Evolutionary conservation across 1,284 basidiomycete species (phyloP), one percentile per base, ranked within the genome.

Genomic region (Veloporphyrellus conicus): DNA sequence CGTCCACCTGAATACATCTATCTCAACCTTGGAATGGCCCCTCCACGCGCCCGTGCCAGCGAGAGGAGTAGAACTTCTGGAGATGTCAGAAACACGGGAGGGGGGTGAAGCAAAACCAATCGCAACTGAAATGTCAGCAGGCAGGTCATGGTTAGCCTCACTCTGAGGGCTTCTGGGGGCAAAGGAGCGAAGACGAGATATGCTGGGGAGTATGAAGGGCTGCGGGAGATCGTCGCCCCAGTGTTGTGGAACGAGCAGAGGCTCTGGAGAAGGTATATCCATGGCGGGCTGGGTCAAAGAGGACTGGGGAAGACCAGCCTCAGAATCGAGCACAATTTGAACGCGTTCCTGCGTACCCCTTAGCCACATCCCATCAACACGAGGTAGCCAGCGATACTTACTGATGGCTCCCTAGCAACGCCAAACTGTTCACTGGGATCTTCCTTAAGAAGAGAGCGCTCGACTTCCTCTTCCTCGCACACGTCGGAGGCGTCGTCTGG

Each of bases 181-280:
- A 52, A 72, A 77, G 2, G 87, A 89, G 31, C 91, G 86, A 35
- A 95, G 76, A 18, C 91, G 79, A 12, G 91, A 95, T 8, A 93
- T 79, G 22, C 77, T 82, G 1, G 90, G 89, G 60, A 91, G 87
- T 52, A 87, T 61, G 62, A 82, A 83, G 6, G 79, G 76, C 48
- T 70, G 74, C 23, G 72, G 58, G 6, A 71, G 59, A 44, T 70
- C 70, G 15, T 68, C 60, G 11, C 65, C 56, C 12, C 60, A 60
- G 18, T 55, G 57, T 31, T 54, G 53, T 10, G 65, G 60, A 37
- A 58, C 56, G 12, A 70, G 68, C 12, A 70, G 69, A 15, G 58
- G 58, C 43, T 71, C 66, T 45, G 63, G 66, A 25, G 68, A 63
- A n/a, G 71, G 69, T 29, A 67, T 61, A 43, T 58, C 43, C 55